Evolutionary conservation across 306 rosid species (phyloP).

Genomic region (Lupinus albus): DNA sequence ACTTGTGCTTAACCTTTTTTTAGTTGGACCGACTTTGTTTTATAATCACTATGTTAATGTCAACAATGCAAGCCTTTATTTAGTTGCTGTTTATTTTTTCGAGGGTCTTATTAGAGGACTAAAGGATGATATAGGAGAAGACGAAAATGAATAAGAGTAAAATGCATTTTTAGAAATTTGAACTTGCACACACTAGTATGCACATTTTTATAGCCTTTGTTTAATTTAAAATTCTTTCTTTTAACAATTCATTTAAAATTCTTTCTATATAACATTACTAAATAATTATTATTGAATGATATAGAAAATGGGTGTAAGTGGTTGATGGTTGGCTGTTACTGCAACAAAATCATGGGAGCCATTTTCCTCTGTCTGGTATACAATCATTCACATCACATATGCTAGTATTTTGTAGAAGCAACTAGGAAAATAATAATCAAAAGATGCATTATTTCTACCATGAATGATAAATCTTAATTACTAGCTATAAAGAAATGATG

Average conservation of each 20-base stretch:
- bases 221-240: no score
- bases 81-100: no score
- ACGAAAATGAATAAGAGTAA: no score
- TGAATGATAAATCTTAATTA: constrained; percentile 36
- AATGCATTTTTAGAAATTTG: no score
- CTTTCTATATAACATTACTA: no score
- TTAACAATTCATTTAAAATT: background rate
- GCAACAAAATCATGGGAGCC: constrained; percentile 40
- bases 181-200: no score
- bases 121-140: no score
- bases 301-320: background rate
- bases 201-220: no score
- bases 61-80: no score
- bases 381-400: constrained; percentile 32
- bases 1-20: background rate
- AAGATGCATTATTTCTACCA: constrained; percentile 12
- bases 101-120: no score
- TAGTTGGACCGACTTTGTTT: background rate
- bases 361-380: constrained; percentile 23
- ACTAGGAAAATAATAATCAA: background rate
- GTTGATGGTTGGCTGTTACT: constrained; percentile 44
- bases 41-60: no score
- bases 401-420: constrained; percentile 4
- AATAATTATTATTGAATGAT: background rate
- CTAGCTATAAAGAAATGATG: constrained; percentile 22